Conservation (phyloP, 331 rosid genomes). For the Saraca asoca region DNA sequence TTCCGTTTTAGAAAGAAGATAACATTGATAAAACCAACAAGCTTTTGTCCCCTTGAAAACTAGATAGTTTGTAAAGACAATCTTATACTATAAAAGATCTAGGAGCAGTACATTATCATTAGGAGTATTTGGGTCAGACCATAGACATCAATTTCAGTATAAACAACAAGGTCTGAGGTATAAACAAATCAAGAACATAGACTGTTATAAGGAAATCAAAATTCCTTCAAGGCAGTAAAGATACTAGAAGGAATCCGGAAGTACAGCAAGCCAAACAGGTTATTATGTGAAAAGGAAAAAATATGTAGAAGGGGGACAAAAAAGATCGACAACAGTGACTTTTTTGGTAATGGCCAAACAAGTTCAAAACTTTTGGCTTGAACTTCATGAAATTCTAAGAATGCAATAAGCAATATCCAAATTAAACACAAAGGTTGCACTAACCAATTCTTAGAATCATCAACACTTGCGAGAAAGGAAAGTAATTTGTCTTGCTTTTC, state of each 20-base stretch:
- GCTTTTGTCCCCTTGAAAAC: background rate
- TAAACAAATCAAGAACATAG: too few species aligned
- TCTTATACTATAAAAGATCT: too few species aligned
- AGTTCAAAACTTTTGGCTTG: background rate
- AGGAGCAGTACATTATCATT: too few species aligned
- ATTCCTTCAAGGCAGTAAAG: too few species aligned
- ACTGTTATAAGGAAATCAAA: too few species aligned
- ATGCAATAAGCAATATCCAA: conserved; percentile 10
- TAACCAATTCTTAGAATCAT: conserved; percentile 83
- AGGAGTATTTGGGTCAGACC: too few species aligned
- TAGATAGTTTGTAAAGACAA: too few species aligned
- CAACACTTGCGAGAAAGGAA: conserved; percentile 73
- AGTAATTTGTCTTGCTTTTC: conserved; percentile 75
- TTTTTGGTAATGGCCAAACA: background rate
- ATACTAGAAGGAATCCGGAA: too few species aligned
- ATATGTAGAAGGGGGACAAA: background rate
- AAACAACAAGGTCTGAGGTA: too few species aligned
- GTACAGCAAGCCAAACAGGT: too few species aligned
- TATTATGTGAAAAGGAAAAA: background rate
- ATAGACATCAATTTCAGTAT: too few species aligned
- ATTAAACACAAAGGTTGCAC: conserved; percentile 22
- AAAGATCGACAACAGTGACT: background rate
- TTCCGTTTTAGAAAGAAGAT: conserved; percentile 21
- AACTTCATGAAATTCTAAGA: conserved; percentile 3
- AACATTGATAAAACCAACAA: background rate